phyloP scores from a whole-genome alignment of 768 basidiomycete species.

The Russula emetica region DNA sequence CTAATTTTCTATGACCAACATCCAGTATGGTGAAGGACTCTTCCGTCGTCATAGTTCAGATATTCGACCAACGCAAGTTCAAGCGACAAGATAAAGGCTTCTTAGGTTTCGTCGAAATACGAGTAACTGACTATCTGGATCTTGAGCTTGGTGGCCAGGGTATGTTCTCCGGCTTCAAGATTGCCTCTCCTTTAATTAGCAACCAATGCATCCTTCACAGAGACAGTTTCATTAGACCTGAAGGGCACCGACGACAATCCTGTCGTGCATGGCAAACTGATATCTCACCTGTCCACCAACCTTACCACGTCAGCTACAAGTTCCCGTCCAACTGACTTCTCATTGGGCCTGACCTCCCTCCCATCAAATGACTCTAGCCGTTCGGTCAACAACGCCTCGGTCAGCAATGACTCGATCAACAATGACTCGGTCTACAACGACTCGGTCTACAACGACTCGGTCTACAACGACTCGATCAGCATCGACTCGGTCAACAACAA shows the following conservation, averaged over 20 bases:
- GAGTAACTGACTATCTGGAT: constrained; percentile 86
- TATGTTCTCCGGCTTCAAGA: constrained; percentile 37
- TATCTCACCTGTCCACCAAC: constrained; percentile 95
- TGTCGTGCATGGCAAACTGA: constrained; percentile 95
- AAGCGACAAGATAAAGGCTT: constrained; percentile 98
- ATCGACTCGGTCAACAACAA: too few species aligned
- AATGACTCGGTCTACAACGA: too few species aligned
- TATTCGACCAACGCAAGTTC: constrained; percentile 99
- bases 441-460: too few species aligned
- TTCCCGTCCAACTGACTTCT: constrained; percentile 66
- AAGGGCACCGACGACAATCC: constrained; percentile 98
- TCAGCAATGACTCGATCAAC: too few species aligned
- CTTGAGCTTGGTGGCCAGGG: constrained; percentile 91
- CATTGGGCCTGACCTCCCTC: constrained; percentile 57
- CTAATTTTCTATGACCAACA: constrained; percentile 4
- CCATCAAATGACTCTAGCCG: constrained; percentile 40
- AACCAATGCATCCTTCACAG: constrained; percentile 32
- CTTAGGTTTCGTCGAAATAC: constrained; percentile 93
- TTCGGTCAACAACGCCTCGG: too few species aligned
- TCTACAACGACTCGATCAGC: too few species aligned
- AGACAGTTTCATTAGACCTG: constrained; percentile 93
- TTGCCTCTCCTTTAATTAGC: background rate
- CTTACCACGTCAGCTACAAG: constrained; percentile 78
- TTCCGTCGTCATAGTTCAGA: constrained; percentile 96
- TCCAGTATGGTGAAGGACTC: constrained; percentile 89